Base-by-base conservation (phyloP, 2,329 filamentous ascomycete species). In the Colletotrichum coccodes region DNA sequence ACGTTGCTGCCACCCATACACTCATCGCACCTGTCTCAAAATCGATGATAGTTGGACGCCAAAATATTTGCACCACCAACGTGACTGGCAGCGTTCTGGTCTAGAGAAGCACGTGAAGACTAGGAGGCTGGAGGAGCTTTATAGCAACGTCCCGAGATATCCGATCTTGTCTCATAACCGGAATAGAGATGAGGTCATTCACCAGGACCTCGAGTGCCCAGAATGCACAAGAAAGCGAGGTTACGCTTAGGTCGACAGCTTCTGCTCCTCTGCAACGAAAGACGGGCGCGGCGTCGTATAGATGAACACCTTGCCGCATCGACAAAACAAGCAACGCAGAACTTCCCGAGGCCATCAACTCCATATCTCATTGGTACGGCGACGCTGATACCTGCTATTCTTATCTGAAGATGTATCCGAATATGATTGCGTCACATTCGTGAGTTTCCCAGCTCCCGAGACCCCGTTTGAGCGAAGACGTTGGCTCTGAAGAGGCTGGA, bases 91-190 rank as follows among this genome's bases (percentile, higher is more conserved):
- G n/a, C n/a, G n/a, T n/a, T n/a, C n/a, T n/a, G n/a, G n/a, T n/a
- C n/a, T n/a, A n/a, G n/a, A n/a, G n/a, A n/a, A n/a, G n/a, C n/a
- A n/a, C 57, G 68, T 71, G 8, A 26, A 66, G 11, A 74, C 68
- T 4, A 52, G 68, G 8, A 47, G 60, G 4, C 70, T 79, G 6
- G 62, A 76, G 54, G 64, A 66, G 32, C 75, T 76, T 42, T 64
- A 71, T 7, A 61, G 66, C 34, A 26, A 30, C 3, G 42, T 60
- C 3, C 76, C 75, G 0, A 11, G 40, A 0, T 82, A 80, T 58
- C 77, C 75, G 12, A 80, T 81, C 28, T 73, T 82, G 1, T 80
- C 78, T 2, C 79, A 80, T 52, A 79, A 76, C 0, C 80, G 79
- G 78, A 74, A 71, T 9, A 62, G 72, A 1, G 74, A 75, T 1